phyloP scores from a whole-genome alignment of 208 protist species.

The Crithidia thermophila region DNA sequence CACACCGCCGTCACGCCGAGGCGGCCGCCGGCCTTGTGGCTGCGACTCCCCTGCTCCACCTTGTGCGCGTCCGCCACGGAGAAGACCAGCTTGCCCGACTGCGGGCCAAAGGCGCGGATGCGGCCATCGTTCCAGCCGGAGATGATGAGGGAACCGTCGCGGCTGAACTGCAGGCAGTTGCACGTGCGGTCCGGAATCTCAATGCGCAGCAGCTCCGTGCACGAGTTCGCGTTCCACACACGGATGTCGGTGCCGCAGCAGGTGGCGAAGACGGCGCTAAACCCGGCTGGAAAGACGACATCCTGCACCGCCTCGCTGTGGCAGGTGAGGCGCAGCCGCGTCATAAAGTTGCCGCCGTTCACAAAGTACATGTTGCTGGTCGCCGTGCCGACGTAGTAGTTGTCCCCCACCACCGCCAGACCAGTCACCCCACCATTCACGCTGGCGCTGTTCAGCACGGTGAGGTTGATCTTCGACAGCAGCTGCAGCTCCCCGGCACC shows the following conservation, averaged over 20 bases:
- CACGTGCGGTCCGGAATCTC: slow-evolving; percentile 91
- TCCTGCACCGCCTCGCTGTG: slow-evolving; percentile 94
- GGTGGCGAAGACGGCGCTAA: slow-evolving; percentile 96
- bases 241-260: slow-evolving; percentile 94
- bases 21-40: slow-evolving; percentile 45
- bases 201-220: slow-evolving; percentile 94
- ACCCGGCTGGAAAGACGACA: slow-evolving; percentile 90
- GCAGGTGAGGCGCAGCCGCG: slow-evolving; percentile 93
- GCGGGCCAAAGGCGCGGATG: slow-evolving; percentile 94
- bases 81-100: slow-evolving; percentile 95
- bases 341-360: slow-evolving; percentile 86
- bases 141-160: slow-evolving; percentile 93
- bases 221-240: slow-evolving; percentile 93
- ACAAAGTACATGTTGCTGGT: slow-evolving; percentile 94
- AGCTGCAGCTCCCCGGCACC: slow-evolving; percentile 90
- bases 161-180: slow-evolving; percentile 94
- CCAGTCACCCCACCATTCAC: slow-evolving; percentile 92
- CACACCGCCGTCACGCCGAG: slow-evolving; percentile 93
- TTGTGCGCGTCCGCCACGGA: slow-evolving; percentile 97
- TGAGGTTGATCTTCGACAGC: slow-evolving; percentile 90
- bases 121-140: slow-evolving; percentile 96
- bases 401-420: slow-evolving; percentile 65
- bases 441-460: slow-evolving; percentile 58
- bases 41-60: slow-evolving; percentile 60
- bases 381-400: slow-evolving; percentile 91